Percentiles rank a stretch among this genome's conserved stretches.
These are phyloP conservation scores for Entamoeba histolytica DNA, from an alignment of 208 protist genomes.

Conservation along the genomic window DNA sequence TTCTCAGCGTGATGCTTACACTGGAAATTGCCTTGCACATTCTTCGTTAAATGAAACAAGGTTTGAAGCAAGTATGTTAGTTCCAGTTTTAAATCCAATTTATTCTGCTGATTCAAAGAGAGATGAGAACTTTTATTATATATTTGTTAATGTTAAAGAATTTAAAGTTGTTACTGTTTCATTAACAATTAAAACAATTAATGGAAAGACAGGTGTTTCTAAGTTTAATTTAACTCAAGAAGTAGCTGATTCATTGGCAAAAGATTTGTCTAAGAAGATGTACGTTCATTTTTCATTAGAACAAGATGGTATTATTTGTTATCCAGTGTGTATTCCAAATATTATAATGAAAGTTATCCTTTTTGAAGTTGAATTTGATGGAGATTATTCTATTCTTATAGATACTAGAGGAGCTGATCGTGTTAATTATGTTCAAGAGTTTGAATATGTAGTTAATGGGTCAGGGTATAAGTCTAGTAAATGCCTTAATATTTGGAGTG, in stretches of 20 bases:
- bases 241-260: background rate
- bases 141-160: background rate
- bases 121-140: background rate
- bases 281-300: background rate
- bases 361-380: background rate
- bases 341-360: background rate
- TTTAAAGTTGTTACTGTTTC: background rate
- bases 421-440: background rate
- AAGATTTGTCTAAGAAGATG: background rate
- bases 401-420: background rate
- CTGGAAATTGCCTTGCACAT: background rate
- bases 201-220: background rate
- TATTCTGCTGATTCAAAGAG: background rate
- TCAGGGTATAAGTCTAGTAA: background rate
- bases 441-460: too few species aligned
- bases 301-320: background rate
- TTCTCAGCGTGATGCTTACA: background rate
- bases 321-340: background rate
- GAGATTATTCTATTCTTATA: background rate
- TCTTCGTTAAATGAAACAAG: background rate
- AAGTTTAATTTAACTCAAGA: background rate
- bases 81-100: background rate
- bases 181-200: background rate
- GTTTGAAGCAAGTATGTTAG: background rate
- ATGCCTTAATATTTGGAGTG: background rate